phyloP scores from a whole-genome alignment of 1,139 yeast genomes.

The Yamadazyma pseudoaaseri region DNA sequence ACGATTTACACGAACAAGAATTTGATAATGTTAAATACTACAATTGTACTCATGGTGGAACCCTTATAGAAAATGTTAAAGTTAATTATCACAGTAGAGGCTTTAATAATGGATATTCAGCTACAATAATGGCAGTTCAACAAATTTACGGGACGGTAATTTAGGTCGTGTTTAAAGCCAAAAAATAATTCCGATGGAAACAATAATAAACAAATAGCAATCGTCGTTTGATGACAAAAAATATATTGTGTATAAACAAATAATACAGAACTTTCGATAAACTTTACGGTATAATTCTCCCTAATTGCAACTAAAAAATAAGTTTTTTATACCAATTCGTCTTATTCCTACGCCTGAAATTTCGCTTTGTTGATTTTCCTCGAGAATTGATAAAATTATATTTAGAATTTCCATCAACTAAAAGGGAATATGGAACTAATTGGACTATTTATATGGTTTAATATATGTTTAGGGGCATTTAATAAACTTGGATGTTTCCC shows the following conservation, averaged over 20 bases:
- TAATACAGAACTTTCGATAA: too few species aligned
- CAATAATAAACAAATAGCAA: too few species aligned
- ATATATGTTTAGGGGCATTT: conserved; percentile 11
- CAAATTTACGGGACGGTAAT: background rate
- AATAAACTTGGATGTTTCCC: conserved; percentile 37
- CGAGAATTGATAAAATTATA: background rate
- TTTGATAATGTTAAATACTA: background rate
- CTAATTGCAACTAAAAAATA: too few species aligned
- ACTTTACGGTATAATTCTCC: too few species aligned
- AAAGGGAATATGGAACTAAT: background rate
- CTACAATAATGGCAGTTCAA: background rate
- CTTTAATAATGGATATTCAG: background rate
- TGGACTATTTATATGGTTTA: background rate
- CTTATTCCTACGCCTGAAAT: too few species aligned
- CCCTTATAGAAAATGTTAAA: background rate
- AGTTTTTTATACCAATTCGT: too few species aligned
- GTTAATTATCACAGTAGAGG: background rate
- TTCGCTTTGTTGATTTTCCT: background rate
- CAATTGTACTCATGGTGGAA: background rate
- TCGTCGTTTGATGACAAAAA: too few species aligned
- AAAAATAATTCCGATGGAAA: too few species aligned
- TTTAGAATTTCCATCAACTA: background rate
- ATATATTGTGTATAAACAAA: too few species aligned
- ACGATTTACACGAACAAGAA: background rate
- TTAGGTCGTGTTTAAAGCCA: background rate